Conservation (phyloP, 495 filamentous ascomycete genomes). For the Margaritispora aquatica region DNA sequence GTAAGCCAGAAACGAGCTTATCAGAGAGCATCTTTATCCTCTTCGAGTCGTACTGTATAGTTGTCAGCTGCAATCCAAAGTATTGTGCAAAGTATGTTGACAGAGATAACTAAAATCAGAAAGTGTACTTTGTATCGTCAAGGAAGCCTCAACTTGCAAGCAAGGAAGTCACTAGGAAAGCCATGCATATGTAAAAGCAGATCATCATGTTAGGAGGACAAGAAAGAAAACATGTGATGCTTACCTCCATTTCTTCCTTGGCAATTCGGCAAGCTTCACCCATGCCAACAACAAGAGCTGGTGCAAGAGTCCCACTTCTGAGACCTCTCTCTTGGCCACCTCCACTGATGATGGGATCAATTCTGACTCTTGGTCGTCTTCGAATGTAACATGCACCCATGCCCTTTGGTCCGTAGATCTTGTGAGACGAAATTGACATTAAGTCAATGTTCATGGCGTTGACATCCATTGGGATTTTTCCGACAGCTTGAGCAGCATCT, state of each 20-base stretch:
- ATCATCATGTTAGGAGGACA: constrained; percentile 46
- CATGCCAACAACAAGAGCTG: constrained; percentile 83
- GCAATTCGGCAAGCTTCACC: constrained; percentile 93
- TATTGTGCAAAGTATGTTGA: constrained; percentile 2
- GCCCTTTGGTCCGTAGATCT: constrained; percentile 97
- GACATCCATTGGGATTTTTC: constrained; percentile 94
- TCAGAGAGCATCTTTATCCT: constrained; percentile 77
- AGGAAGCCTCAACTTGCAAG: constrained; percentile 27
- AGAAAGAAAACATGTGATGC: constrained; percentile 28
- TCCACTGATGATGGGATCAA: constrained; percentile 93
- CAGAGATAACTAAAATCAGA: constrained; percentile 19
- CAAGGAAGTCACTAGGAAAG: constrained; percentile 51
- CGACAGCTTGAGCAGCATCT: constrained; percentile 93
- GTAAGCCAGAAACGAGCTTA: constrained; percentile 70
- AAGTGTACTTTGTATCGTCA: constrained; percentile 25
- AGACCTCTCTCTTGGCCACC: constrained; percentile 94
- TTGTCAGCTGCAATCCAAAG: constrained; percentile 26
- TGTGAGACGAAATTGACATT: constrained; percentile 99
- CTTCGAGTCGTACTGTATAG: constrained; percentile 76
- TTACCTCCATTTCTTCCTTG: constrained; percentile 81
- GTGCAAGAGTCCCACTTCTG: constrained; percentile 88
- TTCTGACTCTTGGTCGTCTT: constrained; percentile 81
- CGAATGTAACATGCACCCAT: constrained; percentile 95
- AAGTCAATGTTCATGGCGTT: constrained; percentile 96
- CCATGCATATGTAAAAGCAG: constrained; percentile 65